These are phyloP conservation scores for Trypanosoma theileri DNA, from an alignment of 208 protist genomes.

Conservation along the genomic window DNA sequence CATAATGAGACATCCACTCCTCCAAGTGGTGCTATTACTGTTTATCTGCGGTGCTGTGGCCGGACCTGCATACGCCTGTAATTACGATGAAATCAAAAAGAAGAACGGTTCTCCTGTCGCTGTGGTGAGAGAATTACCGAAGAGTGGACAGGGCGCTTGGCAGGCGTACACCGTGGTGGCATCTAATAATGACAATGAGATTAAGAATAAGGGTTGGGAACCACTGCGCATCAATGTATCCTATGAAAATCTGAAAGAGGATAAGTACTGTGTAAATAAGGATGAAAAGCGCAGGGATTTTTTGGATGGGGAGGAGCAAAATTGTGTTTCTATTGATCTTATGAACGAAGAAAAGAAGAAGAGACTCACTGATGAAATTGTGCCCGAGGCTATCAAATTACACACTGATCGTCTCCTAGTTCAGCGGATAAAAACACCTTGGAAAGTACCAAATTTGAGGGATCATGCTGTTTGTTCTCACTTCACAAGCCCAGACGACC, in stretches of 20 bases:
- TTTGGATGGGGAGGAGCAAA: not conserved
- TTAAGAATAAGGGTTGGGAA: no score
- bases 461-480: not conserved
- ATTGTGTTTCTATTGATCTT: not conserved
- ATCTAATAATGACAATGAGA: not conserved
- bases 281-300: not conserved
- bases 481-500: not conserved
- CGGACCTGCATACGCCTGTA: no score
- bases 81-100: no score
- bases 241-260: no score
- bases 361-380: not conserved
- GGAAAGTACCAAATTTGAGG: not conserved
- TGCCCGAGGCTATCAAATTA: not conserved
- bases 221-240: not conserved
- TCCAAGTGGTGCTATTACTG: no score
- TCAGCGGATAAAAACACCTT: not conserved
- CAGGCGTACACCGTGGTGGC: not conserved
- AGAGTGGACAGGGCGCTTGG: not conserved
- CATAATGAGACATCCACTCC: no score
- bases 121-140: not conserved
- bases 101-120: not conserved
- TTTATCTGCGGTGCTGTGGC: no score
- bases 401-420: not conserved
- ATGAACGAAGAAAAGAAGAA: not conserved
- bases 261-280: no score